Base-by-base conservation (phyloP, 345 rosid genomes). In the Dipteronia sinensis region DNA sequence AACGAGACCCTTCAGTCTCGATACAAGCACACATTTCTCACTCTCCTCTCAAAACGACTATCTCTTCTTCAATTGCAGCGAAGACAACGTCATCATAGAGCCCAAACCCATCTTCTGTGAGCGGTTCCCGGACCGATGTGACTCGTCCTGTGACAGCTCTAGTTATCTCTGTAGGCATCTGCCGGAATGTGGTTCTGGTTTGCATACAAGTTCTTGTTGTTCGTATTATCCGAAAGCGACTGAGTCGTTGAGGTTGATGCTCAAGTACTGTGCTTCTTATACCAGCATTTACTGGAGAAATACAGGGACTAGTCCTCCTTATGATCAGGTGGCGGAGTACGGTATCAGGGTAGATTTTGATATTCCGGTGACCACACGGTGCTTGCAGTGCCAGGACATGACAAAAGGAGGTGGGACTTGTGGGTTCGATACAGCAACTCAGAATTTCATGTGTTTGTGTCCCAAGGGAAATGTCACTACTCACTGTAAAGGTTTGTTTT, bases 221-320 rank as follows among this genome's bases (percentile, higher is more conserved):
- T 87, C 95, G 11, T 95, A 96, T 68, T 87, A 83, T 67, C 98
- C 99, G 0, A 96, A 89, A 76, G 97, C 97, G 0, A 90, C 89
- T 0, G 97, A 94, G 67, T 94, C 99, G 23, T 81, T 92, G 25
- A 85, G 97, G 89, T 81, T 96, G 70, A 96, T 96, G 97, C 85
- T 94, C 16, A 79, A 84, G 79, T 89, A 91, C 69, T 96, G 97
- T n/a, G 90, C 95, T 12, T 86, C 91, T 11, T 94, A 93, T 70
- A 88, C 97, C 0, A 91, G 99, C 23, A 85, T 96, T 81, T 88
- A 96, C 34, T 91, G 99, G 99, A 90, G 92, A 82, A 92, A 85
- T 73, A 78, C 69, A 1, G 92, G 89, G 10, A 83, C 40, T 1
- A 85, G 71, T 70, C 70, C 88, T 31, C 86, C 89, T 15, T 84